Evolutionary conservation across 768 basidiomycete species (phyloP), one percentile per base, ranked within the genome.

Genomic region (Boletus rubroflammeus): DNA sequence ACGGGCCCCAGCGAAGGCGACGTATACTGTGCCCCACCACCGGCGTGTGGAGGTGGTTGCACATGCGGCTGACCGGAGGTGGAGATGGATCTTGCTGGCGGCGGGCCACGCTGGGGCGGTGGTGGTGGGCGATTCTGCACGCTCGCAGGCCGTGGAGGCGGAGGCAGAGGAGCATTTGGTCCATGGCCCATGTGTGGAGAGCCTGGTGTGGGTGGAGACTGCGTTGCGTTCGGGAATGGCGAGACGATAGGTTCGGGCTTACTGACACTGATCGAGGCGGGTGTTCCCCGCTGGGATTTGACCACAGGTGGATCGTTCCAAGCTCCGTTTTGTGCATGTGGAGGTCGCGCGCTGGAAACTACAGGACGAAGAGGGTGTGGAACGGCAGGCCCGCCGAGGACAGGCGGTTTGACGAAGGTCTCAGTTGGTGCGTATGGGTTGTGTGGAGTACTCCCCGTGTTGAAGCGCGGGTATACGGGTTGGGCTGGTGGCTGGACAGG

Each of bases 291-390:
- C 17, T 79, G 68, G 9, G 74, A 66, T 15, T 75, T 60, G 13
- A 75, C 66, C 4, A 40, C 19, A 0, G 93, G 93, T 0, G 93
- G 84, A 70, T 98, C 95, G 62, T 98, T 98, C 93, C 94, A 98
- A 0, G 93, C 93, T 15, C 86, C 82, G 28, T 85, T 84, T 47
- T 87, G 88, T 28, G 75, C 74, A 40, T 84, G 82, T 29, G 84
- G 84, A 4, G 84, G 81, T 1, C 87, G 81, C 1, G 82, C 78
- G 45, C 74, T 71, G 6, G 77, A 66, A 7, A 69, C 62, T 1
- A 66, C 59, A 32, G 67, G 80, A 40, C 82, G 77, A 3, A 78
- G 78, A 10, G 79, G 79, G 9, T 70, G 62, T 10, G 71, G 69
- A 23, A 72, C 62, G 6, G 73, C 70, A 1, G 67, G 64, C 61